Percentiles rank a stretch among this genome's conserved stretches.
Evolutionary conservation across 495 filamentous ascomycete species (phyloP).

Genomic region (Aspergillus carlsbadensis): DNA sequence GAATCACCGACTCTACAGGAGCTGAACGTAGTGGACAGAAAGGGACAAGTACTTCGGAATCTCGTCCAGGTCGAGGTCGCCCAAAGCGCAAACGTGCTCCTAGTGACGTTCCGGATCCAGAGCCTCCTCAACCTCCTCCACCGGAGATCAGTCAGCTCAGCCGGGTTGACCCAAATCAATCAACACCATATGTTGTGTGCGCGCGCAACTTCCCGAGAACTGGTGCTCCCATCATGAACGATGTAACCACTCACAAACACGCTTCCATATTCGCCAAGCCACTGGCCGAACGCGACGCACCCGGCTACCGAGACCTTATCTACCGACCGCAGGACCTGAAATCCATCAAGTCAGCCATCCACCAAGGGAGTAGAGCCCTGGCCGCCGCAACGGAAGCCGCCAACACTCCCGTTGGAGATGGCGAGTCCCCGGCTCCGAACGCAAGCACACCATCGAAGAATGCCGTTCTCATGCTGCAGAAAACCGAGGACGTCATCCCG

Average conservation of each 20-base stretch:
- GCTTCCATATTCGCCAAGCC: slow-evolving; percentile 85
- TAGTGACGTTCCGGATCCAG: slow-evolving; percentile 36
- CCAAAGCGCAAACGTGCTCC: slow-evolving; percentile 41
- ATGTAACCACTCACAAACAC: slow-evolving; percentile 80
- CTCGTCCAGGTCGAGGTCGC: slow-evolving; percentile 29
- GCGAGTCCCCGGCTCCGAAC: slow-evolving; percentile 40
- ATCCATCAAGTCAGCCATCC: slow-evolving; percentile 75
- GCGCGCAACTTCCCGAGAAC: slow-evolving; percentile 78
- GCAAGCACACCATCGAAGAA: slow-evolving; percentile 37
- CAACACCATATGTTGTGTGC: slow-evolving; percentile 61
- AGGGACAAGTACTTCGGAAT: slow-evolving; percentile 34
- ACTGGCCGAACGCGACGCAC: slow-evolving; percentile 79
- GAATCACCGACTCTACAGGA: slow-evolving; percentile 33
- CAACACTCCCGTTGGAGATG: slow-evolving; percentile 46
- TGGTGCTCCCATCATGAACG: slow-evolving; percentile 75
- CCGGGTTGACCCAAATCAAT: slow-evolving; percentile 45
- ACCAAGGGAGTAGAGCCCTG: slow-evolving; percentile 73
- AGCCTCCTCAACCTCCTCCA: slow-evolving; percentile 18
- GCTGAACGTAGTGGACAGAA: slow-evolving; percentile 49
- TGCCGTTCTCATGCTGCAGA: slow-evolving; percentile 54
- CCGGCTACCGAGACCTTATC: slow-evolving; percentile 85
- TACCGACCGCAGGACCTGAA: slow-evolving; percentile 88
- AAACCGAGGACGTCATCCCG: slow-evolving; percentile 72
- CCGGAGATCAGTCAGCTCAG: slow-evolving; percentile 32
- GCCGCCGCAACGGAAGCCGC: slow-evolving; percentile 55